Base-by-base conservation (phyloP, 352 stramenopile genomes). In the Nothophytophthora sp. region DNA sequence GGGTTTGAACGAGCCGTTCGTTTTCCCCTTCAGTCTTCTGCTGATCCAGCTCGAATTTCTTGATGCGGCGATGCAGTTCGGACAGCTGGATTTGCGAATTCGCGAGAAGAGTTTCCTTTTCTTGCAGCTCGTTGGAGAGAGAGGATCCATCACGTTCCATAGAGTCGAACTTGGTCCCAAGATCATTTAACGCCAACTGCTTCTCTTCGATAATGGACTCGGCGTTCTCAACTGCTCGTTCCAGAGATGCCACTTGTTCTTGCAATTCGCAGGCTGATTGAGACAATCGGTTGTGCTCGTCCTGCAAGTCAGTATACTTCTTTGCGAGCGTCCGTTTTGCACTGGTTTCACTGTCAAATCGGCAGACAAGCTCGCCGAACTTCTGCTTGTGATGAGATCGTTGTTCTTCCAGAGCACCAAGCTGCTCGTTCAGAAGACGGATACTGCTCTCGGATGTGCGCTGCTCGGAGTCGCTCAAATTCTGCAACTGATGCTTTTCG, bases 401-500 rank as follows among this genome's bases (percentile, higher is more conserved):
- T 19, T 72, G 58, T 24, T 75, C 47, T 24, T 78, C 49, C 0
- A 82, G 25, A 0, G 42, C 55, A 23, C 59, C 32, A 5, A 86
- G 27, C 7, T 86, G 67, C 30, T 64, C 52, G 52, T 66, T 61
- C 23, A 85, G 30, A 9, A 67, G 36, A 3, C 49, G 54, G 6
- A 80, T 51, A 8, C 49, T 67, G 19, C 53, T 62, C 8, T 72
- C 63, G 0, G 49, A 50, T 4, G 57, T 69, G 3, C 70, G 64
- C 35, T 75, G 60, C 24, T 77, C 60, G 12, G 56, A 61, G 20
- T 87, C 70, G 11, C 38, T 35, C 24, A 63, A 38, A 24, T 72
- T 67, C 51, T 86, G 75, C 0, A 84, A 44, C 27, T 67, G 51
- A 5, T 76, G 66, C 38, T 89, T 89, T n/a, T 82, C 73, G 22